Evolutionary conservation across 345 rosid species (phyloP).

Genomic region (Excoecaria agallocha): DNA sequence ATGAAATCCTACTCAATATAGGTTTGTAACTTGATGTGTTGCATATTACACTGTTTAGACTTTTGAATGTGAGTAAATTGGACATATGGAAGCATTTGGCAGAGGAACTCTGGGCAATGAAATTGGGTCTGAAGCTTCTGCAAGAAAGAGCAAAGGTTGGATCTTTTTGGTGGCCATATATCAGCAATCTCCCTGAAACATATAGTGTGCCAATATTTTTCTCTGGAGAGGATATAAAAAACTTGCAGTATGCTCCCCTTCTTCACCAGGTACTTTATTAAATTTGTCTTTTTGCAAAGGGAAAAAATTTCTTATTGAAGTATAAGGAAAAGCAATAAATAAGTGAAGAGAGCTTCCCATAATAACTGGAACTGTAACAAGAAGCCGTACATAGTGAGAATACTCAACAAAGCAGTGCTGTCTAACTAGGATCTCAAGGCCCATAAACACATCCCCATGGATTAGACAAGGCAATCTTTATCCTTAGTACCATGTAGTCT

Average conservation of each 20-base stretch:
- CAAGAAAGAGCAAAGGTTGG: constrained; percentile 80
- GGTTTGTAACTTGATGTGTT: constrained; percentile 34
- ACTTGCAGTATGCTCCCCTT: constrained; percentile 85
- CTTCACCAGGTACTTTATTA: constrained; percentile 68
- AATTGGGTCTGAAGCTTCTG: constrained; percentile 71
- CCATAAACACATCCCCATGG: neutral
- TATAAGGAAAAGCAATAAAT: neutral
- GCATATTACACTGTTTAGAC: constrained; percentile 42
- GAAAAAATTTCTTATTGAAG: neutral
- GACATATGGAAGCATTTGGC: constrained; percentile 62
- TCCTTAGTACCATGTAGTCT: neutral
- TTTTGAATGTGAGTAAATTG: constrained; percentile 49
- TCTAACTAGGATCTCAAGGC: neutral
- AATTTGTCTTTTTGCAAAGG: neutral
- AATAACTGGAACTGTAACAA: neutral
- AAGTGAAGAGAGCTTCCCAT: neutral
- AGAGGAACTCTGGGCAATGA: constrained; percentile 95
- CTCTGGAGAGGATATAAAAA: constrained; percentile 81
- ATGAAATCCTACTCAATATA: constrained; percentile 18
- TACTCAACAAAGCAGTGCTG: neutral
- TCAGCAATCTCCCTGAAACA: constrained; percentile 80
- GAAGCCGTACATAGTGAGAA: neutral
- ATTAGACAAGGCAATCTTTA: no score
- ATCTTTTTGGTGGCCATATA: constrained; percentile 93
- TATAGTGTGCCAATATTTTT: constrained; percentile 83